Percentiles rank a stretch among this genome's conserved stretches.
phyloP scores from a whole-genome alignment of 2,329 filamentous ascomycete species.

The Penicillium palitans region DNA sequence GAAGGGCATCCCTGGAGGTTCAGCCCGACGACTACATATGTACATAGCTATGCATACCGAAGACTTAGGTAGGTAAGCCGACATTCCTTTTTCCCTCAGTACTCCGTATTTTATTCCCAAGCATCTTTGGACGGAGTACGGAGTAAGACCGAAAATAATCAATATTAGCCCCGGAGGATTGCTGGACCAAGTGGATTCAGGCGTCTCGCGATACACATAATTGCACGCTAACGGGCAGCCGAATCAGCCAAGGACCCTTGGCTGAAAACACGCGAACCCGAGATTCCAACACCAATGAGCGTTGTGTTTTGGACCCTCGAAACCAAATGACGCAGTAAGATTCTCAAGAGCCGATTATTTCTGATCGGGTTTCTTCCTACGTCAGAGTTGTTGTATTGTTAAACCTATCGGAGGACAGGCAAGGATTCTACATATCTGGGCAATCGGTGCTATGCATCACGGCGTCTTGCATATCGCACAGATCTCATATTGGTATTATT shows the following conservation, averaged over 20 bases:
- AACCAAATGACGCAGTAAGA: slow-evolving; percentile 1
- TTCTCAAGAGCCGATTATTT: background rate
- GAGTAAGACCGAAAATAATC: background rate
- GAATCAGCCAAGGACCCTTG: slow-evolving; percentile 4
- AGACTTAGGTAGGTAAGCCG: background rate
- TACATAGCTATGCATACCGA: background rate
- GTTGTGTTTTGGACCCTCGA: background rate
- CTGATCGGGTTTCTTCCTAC: background rate
- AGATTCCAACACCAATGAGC: background rate
- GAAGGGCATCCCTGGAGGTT: too few species aligned
- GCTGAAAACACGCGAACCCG: background rate
- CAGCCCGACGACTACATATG: background rate
- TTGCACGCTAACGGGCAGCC: slow-evolving; percentile 1
- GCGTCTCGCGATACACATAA: background rate
- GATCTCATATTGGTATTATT: background rate
- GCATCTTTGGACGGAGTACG: background rate
- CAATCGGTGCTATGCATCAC: background rate
- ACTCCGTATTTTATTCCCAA: background rate
- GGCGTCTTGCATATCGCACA: background rate
- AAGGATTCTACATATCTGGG: background rate
- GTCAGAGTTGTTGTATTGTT: background rate
- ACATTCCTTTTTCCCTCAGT: background rate
- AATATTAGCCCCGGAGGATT: background rate
- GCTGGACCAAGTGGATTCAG: background rate
- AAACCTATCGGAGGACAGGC: background rate